A percentile compares a stretch with the other conserved stretches of the same genome.
These are phyloP conservation scores for Funneliformis geosporum DNA, from an alignment of 192 early-diverging fungal genomes.

Conservation along the genomic window DNA sequence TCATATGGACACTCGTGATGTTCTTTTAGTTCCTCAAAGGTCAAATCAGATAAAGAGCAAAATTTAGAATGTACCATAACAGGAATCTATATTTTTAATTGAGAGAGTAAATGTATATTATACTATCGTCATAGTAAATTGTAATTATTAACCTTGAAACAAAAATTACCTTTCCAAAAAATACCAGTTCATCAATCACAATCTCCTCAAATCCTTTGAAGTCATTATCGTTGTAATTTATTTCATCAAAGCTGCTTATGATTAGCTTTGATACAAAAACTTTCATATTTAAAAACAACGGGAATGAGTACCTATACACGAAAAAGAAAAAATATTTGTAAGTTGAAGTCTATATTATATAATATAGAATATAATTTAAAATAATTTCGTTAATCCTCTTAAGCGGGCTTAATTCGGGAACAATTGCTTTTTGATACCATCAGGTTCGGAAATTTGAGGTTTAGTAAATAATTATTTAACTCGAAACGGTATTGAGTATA, in stretches of 20 bases:
- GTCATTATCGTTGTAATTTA: neutral
- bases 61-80: conserved; percentile 94
- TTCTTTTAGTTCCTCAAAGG: conserved; percentile 68
- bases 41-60: conserved; percentile 78
- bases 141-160: too few species aligned
- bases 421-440: conserved; percentile 70
- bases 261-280: neutral
- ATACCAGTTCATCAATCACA: conserved; percentile 53
- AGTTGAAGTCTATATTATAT: too few species aligned
- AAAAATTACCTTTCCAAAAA: conserved; percentile 75
- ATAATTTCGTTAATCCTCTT: conserved; percentile 78
- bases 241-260: neutral
- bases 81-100: conserved; percentile 58
- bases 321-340: too few species aligned
- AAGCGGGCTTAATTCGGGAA: conserved; percentile 94
- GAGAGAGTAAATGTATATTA: neutral
- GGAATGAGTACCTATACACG: neutral
- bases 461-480: conserved; percentile 87
- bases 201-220: conserved; percentile 48
- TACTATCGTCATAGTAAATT: neutral
- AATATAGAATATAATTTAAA: too few species aligned
- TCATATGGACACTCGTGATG: conserved; percentile 86
- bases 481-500: neutral
- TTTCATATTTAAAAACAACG: neutral
- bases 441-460: conserved; percentile 78